Evolutionary conservation across 2,329 filamentous ascomycete genomes (phyloP), one percentile per base, ranked within the genome.

Genomic region (Aspergillus quadricinctus): DNA sequence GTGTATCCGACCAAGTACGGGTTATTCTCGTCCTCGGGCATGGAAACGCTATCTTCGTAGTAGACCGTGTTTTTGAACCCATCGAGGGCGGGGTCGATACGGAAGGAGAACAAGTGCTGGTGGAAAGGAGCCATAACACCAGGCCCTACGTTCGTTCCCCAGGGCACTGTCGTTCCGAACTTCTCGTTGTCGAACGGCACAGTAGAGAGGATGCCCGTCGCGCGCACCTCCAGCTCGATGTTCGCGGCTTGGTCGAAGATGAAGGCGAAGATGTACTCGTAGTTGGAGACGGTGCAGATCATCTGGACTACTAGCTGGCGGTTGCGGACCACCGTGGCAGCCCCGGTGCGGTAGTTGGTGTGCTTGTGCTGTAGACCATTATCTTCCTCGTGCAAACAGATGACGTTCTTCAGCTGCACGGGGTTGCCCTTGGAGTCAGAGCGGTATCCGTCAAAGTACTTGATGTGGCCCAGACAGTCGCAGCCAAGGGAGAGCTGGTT

Each of bases 21-120:
- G 65, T 89, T 89, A 14, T 75, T 70, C 0, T 81, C 75, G 61
- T 85, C 78, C 62, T 77, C 77, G 0, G 80, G 77, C 6, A 81
- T 74, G 0, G 80, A 70, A 10, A 81, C 77, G 0, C 81, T 81
- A 64, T 85, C 83, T 61, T 85, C 81, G 55, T 81, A 77, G 8
- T 81, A 73, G 4, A 87, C 70, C 1, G 79, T 75, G 66, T 85
- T 85, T 9, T 75, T 70, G 56, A 78, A 77, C 0, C 84, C 84
- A 54, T 83, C 83, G 31, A 86, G 69, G 59, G 81, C 82, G 9
- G 85, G 84, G 64, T 87, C 85, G 21, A 88, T 77, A 5, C 85
- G 82, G 14, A 87, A 78, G 4, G 82, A 86, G 75, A 92, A 91
- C 69, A 91, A 86, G 72, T 92, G 89, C 68, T 92, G 89, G 66